Evolutionary conservation across 768 basidiomycete genomes (phyloP).

Genomic region (Trametes cingulata): DNA sequence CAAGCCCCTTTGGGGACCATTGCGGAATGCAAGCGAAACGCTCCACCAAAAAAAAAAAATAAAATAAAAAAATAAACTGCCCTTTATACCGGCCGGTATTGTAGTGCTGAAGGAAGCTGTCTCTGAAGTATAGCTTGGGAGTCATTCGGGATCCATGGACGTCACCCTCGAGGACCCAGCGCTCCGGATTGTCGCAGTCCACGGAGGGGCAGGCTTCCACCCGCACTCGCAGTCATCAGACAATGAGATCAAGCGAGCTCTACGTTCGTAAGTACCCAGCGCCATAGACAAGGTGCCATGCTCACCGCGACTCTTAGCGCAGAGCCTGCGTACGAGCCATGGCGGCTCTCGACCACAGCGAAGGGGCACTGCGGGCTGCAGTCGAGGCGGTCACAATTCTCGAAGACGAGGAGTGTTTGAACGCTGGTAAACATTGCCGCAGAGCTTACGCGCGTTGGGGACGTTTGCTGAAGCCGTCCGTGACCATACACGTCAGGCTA

Average conservation of each 20-base stretch:
- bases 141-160: background rate
- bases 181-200: constrained; percentile 52
- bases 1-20: too few relatives aligned
- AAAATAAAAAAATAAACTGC: too few relatives aligned
- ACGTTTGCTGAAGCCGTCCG: too few relatives aligned
- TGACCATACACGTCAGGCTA: constrained; percentile 46
- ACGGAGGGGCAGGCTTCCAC: constrained; percentile 80
- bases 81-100: too few relatives aligned
- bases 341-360: constrained; percentile 17
- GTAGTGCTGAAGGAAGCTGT: too few relatives aligned
- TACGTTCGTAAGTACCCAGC: constrained; percentile 48
- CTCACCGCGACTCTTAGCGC: background rate
- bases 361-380: constrained; percentile 46
- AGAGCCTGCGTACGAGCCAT: constrained; percentile 58
- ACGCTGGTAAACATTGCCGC: constrained; percentile 55
- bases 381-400: constrained; percentile 55
- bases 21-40: too few relatives aligned
- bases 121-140: too few relatives aligned
- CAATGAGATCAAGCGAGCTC: constrained; percentile 51
- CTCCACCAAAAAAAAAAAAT: too few relatives aligned
- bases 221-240: constrained; percentile 41
- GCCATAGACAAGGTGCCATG: background rate
- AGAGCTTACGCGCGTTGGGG: background rate
- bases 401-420: constrained; percentile 67
- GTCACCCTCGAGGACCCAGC: background rate